phyloP scores from a whole-genome alignment of 2,329 filamentous ascomycete genomes.

The Cordyceps militaris region DNA sequence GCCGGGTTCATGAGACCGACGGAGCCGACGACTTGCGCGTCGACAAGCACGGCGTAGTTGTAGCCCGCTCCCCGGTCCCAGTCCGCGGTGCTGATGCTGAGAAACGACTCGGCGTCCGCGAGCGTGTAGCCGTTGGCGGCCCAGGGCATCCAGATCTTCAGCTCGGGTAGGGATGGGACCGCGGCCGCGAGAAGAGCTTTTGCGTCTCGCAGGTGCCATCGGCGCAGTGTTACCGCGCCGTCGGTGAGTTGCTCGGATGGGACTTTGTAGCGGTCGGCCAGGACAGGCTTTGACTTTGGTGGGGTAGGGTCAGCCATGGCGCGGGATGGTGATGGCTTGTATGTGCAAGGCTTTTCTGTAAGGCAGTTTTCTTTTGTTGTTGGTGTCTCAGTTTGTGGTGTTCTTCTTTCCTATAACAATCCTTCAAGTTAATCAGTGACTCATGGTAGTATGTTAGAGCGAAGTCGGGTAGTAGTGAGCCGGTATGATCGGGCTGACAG shows the following conservation, averaged over 20 bases:
- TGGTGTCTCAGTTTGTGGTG: background rate
- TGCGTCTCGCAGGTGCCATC: slow-evolving; percentile 15
- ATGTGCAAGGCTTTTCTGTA: background rate
- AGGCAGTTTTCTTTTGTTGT: background rate
- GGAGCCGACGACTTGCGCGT: slow-evolving; percentile 12
- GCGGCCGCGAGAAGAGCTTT: slow-evolving; percentile 12
- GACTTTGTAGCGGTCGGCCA: slow-evolving; percentile 2
- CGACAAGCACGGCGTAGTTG: slow-evolving; percentile 15
- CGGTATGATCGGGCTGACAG: background rate
- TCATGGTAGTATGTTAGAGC: background rate
- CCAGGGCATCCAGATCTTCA: slow-evolving; percentile 17
- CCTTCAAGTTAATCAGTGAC: background rate
- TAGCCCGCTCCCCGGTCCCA: slow-evolving; percentile 14
- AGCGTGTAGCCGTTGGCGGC: slow-evolving; percentile 14
- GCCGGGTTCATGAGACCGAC: slow-evolving; percentile 13
- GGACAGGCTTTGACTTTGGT: background rate
- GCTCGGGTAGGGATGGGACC: slow-evolving; percentile 13
- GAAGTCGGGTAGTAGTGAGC: background rate
- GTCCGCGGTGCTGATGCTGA: slow-evolving; percentile 1
- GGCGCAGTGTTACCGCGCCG: slow-evolving; percentile 13
- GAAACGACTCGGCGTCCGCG: slow-evolving; percentile 11
- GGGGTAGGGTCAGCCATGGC: background rate
- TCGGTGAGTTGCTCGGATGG: slow-evolving; percentile 12
- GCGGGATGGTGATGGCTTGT: background rate
- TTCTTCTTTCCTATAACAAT: background rate